phyloP scores from a whole-genome alignment of 2,329 filamentous ascomycete genomes.

The Aspergillus bombycis region DNA sequence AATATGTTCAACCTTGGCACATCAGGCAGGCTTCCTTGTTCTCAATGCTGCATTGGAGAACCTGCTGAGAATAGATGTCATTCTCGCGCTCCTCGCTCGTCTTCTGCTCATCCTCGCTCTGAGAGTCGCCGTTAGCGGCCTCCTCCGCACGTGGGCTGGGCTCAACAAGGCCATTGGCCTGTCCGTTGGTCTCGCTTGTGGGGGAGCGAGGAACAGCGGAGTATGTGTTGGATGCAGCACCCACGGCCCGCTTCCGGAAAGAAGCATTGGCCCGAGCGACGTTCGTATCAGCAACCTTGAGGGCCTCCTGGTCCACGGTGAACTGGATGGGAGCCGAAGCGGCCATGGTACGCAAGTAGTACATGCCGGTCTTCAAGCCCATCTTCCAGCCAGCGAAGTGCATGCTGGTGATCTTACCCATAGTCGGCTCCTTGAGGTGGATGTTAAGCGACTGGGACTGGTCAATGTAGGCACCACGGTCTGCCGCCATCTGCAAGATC shows the following conservation, averaged over 20 bases:
- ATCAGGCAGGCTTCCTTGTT: conserved; percentile 94
- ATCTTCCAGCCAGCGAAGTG: conserved; percentile 99
- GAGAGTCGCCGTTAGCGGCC: conserved; percentile 16
- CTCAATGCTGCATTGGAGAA: conserved; percentile 92
- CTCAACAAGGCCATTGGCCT: background rate
- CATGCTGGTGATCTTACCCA: conserved; percentile 99
- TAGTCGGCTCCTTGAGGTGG: conserved; percentile 98
- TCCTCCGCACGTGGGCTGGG: conserved; percentile 9
- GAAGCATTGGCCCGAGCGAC: conserved; percentile 63
- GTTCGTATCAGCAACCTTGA: conserved; percentile 83
- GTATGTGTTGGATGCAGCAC: conserved; percentile 60
- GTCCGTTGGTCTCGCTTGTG: conserved; percentile 63
- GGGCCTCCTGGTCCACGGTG: conserved; percentile 94
- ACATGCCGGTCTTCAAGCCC: conserved; percentile 99
- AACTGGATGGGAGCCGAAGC: conserved; percentile 97
- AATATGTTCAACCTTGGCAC: conserved; percentile 78
- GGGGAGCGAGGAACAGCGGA: conserved; percentile 68
- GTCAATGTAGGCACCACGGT: conserved; percentile 97
- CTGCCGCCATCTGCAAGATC: conserved; percentile 96
- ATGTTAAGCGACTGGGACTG: conserved; percentile 99
- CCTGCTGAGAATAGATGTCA: conserved; percentile 95
- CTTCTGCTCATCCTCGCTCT: conserved; percentile 69
- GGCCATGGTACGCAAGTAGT: conserved; percentile 98
- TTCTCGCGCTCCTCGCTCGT: conserved; percentile 76
- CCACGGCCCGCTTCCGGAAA: conserved; percentile 71